Percentiles rank a stretch among this genome's conserved stretches.
These are phyloP conservation scores for Lentinula raphanica DNA, from an alignment of 768 basidiomycete species.

Conservation along the genomic window DNA sequence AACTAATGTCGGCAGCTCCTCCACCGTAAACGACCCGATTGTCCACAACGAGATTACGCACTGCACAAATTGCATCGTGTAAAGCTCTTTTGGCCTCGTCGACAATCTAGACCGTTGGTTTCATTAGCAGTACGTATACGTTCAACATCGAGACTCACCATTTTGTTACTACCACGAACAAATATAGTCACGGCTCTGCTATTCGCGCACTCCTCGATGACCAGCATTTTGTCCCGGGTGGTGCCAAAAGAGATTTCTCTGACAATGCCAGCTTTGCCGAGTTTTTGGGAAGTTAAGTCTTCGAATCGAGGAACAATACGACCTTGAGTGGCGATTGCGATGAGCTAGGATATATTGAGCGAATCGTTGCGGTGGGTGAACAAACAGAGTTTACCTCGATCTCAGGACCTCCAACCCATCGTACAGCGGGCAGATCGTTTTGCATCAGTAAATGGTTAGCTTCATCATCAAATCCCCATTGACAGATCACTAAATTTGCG, in stretches of 20 bases:
- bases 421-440: slow-evolving; percentile 93
- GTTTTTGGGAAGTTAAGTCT: slow-evolving; percentile 85
- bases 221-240: slow-evolving; percentile 98
- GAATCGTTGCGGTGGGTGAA: background rate
- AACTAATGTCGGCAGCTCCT: slow-evolving; percentile 96
- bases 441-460: slow-evolving; percentile 98
- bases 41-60: slow-evolving; percentile 91
- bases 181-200: slow-evolving; percentile 95
- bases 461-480: slow-evolving; percentile 99
- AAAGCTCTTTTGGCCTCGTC: slow-evolving; percentile 98
- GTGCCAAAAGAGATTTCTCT: slow-evolving; percentile 95
- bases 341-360: slow-evolving; percentile 52
- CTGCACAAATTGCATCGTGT: slow-evolving; percentile 96
- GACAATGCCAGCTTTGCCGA: slow-evolving; percentile 90
- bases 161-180: slow-evolving; percentile 97
- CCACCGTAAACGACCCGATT: slow-evolving; percentile 98
- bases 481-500: slow-evolving; percentile 97
- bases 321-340: slow-evolving; percentile 97
- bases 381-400: slow-evolving; percentile 66
- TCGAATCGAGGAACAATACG: slow-evolving; percentile 98
- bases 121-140: background rate
- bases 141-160: slow-evolving; percentile 48
- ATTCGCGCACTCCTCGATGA: slow-evolving; percentile 98
- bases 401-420: slow-evolving; percentile 99
- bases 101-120: slow-evolving; percentile 65